A percentile compares a stretch with the other conserved stretches of the same genome.
Conservation (phyloP, 2,329 filamentous ascomycete species). For the Clonostachys solani region DNA sequence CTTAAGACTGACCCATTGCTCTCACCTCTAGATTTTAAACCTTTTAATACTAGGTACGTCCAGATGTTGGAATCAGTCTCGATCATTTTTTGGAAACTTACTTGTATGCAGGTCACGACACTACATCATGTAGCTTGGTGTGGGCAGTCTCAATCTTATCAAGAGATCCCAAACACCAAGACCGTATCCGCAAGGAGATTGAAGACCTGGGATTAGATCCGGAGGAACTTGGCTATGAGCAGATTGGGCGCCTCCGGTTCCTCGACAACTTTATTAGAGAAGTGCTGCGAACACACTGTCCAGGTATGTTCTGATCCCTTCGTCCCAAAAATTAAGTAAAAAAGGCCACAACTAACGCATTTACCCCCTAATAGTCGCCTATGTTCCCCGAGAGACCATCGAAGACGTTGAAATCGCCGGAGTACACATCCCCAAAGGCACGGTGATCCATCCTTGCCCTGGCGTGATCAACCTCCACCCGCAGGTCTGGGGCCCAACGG, state of each 20-base stretch:
- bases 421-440: slow-evolving; percentile 28
- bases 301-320: slow-evolving; percentile 13
- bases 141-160: slow-evolving; percentile 36
- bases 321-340: background rate
- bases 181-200: slow-evolving; percentile 31
- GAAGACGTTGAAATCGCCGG: slow-evolving; percentile 27
- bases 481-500: slow-evolving; percentile 28
- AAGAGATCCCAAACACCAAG: slow-evolving; percentile 25
- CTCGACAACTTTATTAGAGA: slow-evolving; percentile 37
- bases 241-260: slow-evolving; percentile 25
- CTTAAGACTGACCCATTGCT: background rate
- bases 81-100: no score
- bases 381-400: slow-evolving; percentile 23
- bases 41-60: slow-evolving; percentile 32
- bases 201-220: slow-evolving; percentile 6
- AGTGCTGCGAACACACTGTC: slow-evolving; percentile 33
- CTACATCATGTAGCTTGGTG: slow-evolving; percentile 33
- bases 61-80: no score
- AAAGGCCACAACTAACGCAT: background rate
- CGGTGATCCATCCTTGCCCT: slow-evolving; percentile 27
- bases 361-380: slow-evolving; percentile 14
- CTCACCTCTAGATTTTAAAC: slow-evolving; percentile 33
- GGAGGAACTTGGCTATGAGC: slow-evolving; percentile 6
- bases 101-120: slow-evolving; percentile 36
- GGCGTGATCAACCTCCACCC: slow-evolving; percentile 27